Base-by-base conservation (phyloP, 75 land plant genomes). In the Ceratopteris richardii region DNA sequence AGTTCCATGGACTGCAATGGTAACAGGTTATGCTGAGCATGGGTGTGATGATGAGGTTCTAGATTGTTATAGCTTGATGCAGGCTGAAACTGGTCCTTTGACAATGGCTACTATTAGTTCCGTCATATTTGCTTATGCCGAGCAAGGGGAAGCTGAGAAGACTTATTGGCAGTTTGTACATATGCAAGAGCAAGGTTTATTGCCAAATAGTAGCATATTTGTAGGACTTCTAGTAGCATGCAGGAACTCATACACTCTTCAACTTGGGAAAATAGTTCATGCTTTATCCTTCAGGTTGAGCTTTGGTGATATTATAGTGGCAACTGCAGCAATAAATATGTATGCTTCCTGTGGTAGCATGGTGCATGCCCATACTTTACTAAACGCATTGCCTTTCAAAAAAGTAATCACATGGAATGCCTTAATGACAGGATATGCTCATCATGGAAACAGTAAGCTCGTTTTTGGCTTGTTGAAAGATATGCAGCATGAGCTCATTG, bases 1-100 rank as follows among this genome's bases (percentile, higher is more conserved):
- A 16, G 68, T 63, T 10, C 42, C 78, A 0, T 82, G 85, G 85
- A 75, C 78, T 62, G 69, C 76, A 28, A 74, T 82, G 69, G 58
- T 77, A 2, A 77, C 77, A 43, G 68, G 54, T 0, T 82, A 75
- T 72, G 81, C 75, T 42, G 22, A 21, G 4, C 50, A 48, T 18
- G 65, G 58, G 1, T 27, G 17, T 54, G 60, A 24, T 3, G 36
- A 63, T 27, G 65, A 63, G 31, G 65, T 47, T 14, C 29, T 63
- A 24, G 37, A 13, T 16, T 63, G 17, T 22, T 63, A 52, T 21
- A 18, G 30, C 18, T 26, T 16, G 23, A 51, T 63, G 33, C 58
- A 21, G 18, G 18, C 5, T 18, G 65, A 28, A 54, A 17, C 29
- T 11, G 20, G 25, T 11, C 23, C 44, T n/a, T 29, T 31, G 37